Percentiles rank a stretch among this genome's conserved stretches.
Conservation (phyloP, 2,329 filamentous ascomycete species). For the Verticillium nonalfalfae region DNA sequence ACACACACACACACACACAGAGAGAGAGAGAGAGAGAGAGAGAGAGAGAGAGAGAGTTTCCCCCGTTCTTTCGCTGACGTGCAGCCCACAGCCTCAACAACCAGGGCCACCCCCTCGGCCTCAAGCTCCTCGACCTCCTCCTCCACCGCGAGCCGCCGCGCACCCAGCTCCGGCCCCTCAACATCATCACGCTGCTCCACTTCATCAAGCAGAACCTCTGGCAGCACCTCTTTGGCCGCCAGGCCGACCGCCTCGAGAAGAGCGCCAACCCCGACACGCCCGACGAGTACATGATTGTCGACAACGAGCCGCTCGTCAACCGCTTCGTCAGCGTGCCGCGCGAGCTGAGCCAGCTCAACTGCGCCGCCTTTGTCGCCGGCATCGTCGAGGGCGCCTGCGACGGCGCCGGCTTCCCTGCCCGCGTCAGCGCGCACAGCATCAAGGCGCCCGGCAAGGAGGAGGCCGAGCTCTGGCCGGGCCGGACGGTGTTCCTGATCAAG, state of each 20-base stretch:
- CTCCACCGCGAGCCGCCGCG: slow-evolving; percentile 73
- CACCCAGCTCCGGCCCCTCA: slow-evolving; percentile 70
- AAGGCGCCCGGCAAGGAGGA: slow-evolving; percentile 40
- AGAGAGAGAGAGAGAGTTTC: too few species aligned
- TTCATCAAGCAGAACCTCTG: slow-evolving; percentile 92
- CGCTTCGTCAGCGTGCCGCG: slow-evolving; percentile 87
- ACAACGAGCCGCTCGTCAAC: slow-evolving; percentile 96
- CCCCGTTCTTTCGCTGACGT: too few species aligned
- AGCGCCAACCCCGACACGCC: slow-evolving; percentile 73
- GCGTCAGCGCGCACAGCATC: slow-evolving; percentile 83
- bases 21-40: too few species aligned
- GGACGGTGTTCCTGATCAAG: slow-evolving; percentile 92
- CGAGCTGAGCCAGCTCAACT: slow-evolving; percentile 96
- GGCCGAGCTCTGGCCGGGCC: slow-evolving; percentile 88
- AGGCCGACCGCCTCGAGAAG: slow-evolving; percentile 90
- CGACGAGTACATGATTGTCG: slow-evolving; percentile 98
- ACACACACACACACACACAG: too few species aligned
- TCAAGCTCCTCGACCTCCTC: slow-evolving; percentile 91
- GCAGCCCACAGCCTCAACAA: slow-evolving; percentile 61
- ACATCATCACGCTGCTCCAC: slow-evolving; percentile 85
- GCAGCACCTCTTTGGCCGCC: slow-evolving; percentile 84
- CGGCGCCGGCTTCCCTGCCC: slow-evolving; percentile 80
- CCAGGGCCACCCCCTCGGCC: slow-evolving; percentile 88
- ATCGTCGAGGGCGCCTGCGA: slow-evolving; percentile 95
- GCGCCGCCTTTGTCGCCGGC: slow-evolving; percentile 90